Percentiles rank a stretch among this genome's conserved stretches.
Conservation (phyloP, 2,329 filamentous ascomycete genomes). For the Cladosporium austrohemisphaericum region DNA sequence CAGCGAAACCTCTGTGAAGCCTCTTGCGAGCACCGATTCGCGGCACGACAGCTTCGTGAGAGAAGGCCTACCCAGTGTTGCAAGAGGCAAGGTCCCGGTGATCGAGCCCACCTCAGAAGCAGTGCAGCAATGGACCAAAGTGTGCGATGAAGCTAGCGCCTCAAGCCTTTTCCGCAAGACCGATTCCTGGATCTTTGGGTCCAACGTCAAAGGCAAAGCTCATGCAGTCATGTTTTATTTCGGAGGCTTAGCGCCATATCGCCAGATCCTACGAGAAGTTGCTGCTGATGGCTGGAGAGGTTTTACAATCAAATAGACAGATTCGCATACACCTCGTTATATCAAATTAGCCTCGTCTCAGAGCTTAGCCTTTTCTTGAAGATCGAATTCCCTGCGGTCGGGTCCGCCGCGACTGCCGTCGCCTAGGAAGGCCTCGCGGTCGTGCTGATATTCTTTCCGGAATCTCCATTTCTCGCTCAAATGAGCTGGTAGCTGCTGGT, state of each 20-base stretch:
- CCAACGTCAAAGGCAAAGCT: slow-evolving; percentile 27
- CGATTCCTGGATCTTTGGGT: slow-evolving; percentile 28
- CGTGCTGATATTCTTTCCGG: slow-evolving; percentile 1
- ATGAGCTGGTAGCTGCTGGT: neutral
- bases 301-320: slow-evolving; percentile 12
- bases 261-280: slow-evolving; percentile 13
- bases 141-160: slow-evolving; percentile 22
- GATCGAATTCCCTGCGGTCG: slow-evolving; percentile 3
- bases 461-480: slow-evolving; percentile 8
- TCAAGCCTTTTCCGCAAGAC: slow-evolving; percentile 24
- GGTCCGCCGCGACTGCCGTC: slow-evolving; percentile 9
- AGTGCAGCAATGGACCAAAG: slow-evolving; percentile 27
- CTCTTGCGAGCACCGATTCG: neutral
- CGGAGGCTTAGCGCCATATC: slow-evolving; percentile 18
- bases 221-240: slow-evolving; percentile 21
- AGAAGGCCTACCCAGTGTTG: neutral
- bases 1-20: neutral
- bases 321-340: neutral
- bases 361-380: slow-evolving; percentile 2
- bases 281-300: slow-evolving; percentile 16
- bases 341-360: neutral
- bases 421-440: slow-evolving; percentile 4
- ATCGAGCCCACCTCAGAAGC: slow-evolving; percentile 29
- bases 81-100: neutral
- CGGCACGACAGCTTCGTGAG: slow-evolving; percentile 5